Base-by-base conservation (phyloP, 2,329 filamentous ascomycete genomes). In the Diaporthe sp. region DNA sequence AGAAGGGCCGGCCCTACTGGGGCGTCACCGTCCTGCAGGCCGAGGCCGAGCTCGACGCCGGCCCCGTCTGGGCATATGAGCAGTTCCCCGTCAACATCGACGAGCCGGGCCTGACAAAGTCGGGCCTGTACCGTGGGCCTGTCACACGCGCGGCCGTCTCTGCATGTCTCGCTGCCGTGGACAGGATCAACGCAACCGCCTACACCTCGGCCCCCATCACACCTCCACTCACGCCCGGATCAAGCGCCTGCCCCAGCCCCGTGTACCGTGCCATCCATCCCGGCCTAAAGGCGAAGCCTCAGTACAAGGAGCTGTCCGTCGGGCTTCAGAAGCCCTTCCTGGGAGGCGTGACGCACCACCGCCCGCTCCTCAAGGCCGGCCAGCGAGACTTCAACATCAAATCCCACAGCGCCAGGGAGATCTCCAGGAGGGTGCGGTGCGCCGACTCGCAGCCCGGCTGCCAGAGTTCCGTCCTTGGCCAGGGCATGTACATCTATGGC, bases 1-100 rank as follows among this genome's bases (percentile, higher is more conserved):
- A 78, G 13, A 76, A 76, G 12, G 85, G 85, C 15, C 82, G 85
- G 31, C 80, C 82, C 2, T 81, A 85, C 75, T 86, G 85, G 85
- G 85, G 83, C 7, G 81, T 86, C 13, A 86, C 85, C 4, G 82
- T 86, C 25, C 78, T 83, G 9, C 82, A 86, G 76, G 85, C 85
- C 13, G 84, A 83, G 25, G 84, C 83, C 71, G 80, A 85, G 60
- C 84, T 86, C 72, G 85, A 86, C 71, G 84, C 83, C n/a, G 85
- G 85, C 9, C 85, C 84, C 0, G 84, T 86, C 10, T 86, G 85
- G 85, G 85, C 85, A 0, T 86, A 83, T 74, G 84, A 86, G 51
- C 85, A 86, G 75, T 86, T 86, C 76, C 77, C 81, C 8, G 78
- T 86, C 73, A 78, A 86, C 78, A 85, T 86, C 71, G 84, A 86